These are phyloP conservation scores for Trichoderma asperellum DNA, from an alignment of 2,329 filamentous ascomycete species.

Conservation along the genomic window DNA sequence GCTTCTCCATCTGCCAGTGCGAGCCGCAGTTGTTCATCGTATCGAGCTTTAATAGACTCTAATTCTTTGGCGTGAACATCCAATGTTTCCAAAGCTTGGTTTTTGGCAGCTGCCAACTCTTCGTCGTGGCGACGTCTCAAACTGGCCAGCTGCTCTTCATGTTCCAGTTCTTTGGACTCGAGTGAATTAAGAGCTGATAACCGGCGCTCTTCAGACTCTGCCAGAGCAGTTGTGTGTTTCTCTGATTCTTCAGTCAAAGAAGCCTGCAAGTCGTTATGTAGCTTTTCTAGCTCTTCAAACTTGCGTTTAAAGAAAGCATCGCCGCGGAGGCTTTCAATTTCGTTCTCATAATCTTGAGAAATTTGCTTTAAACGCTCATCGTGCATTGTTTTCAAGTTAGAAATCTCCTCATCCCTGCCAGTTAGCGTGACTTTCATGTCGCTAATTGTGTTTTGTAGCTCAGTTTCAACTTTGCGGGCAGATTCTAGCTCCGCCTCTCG, in stretches of 20 bases:
- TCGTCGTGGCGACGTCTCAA: conserved; percentile 61
- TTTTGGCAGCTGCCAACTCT: conserved; percentile 61
- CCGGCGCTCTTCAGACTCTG: conserved; percentile 50
- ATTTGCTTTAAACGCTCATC: conserved; percentile 61
- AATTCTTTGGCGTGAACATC: conserved; percentile 55
- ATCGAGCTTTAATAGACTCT: conserved; percentile 58
- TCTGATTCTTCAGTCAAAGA: conserved; percentile 44
- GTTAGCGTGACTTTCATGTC: conserved; percentile 51
- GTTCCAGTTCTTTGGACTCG: conserved; percentile 55
- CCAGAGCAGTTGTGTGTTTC: conserved; percentile 48
- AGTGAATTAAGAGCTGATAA: conserved; percentile 51
- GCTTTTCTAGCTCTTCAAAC: conserved; percentile 62
- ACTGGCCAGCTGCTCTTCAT: conserved; percentile 59
- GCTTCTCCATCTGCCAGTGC: conserved; percentile 49
- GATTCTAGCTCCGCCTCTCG: conserved; percentile 53
- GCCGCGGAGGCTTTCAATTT: conserved; percentile 65
- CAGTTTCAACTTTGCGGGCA: conserved; percentile 46
- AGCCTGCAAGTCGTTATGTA: conserved; percentile 56
- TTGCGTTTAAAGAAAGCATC: conserved; percentile 68
- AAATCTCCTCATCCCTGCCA: conserved; percentile 54
- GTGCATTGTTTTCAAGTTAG: conserved; percentile 59
- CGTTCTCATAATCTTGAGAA: conserved; percentile 65
- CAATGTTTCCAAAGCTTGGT: conserved; percentile 53
- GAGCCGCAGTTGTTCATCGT: conserved; percentile 54
- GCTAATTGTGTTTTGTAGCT: conserved; percentile 55